phyloP scores from a whole-genome alignment of 1,139 yeast species.

The Taphrina wiesneri region DNA sequence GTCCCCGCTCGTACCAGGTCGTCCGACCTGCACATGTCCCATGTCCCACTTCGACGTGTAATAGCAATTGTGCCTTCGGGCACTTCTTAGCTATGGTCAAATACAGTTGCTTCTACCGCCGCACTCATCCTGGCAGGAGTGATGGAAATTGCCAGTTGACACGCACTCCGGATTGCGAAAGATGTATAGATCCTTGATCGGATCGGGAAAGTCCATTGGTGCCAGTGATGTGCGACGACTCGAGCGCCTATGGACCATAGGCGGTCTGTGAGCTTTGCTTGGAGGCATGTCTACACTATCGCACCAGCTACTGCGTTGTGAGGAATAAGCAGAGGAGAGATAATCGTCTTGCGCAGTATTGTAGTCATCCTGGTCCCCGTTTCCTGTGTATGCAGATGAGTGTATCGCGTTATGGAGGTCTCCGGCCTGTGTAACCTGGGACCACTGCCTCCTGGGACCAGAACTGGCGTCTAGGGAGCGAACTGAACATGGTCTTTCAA shows the following conservation, averaged over 20 bases:
- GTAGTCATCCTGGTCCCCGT: neutral
- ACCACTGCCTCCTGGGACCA: neutral
- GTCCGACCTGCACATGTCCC: too few relatives aligned
- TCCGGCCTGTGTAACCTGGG: neutral
- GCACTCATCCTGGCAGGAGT: neutral
- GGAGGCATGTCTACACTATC: neutral
- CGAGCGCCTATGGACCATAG: neutral
- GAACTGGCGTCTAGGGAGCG: neutral
- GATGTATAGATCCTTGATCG: slow-evolving; percentile 10
- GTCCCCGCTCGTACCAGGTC: too few relatives aligned
- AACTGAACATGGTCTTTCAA: neutral
- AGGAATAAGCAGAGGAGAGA: neutral
- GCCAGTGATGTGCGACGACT: neutral
- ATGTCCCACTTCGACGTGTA: too few relatives aligned
- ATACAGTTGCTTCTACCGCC: too few relatives aligned
- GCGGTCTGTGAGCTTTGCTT: neutral
- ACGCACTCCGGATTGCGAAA: slow-evolving; percentile 1
- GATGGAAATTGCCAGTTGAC: neutral
- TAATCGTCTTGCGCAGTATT: neutral
- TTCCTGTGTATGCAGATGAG: neutral
- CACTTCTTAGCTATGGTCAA: too few relatives aligned
- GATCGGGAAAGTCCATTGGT: neutral
- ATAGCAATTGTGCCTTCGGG: too few relatives aligned
- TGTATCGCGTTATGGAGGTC: neutral
- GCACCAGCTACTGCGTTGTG: neutral